Base-by-base conservation (phyloP, 257 asterid genomes). In the Phtheirospermum japonicum region DNA sequence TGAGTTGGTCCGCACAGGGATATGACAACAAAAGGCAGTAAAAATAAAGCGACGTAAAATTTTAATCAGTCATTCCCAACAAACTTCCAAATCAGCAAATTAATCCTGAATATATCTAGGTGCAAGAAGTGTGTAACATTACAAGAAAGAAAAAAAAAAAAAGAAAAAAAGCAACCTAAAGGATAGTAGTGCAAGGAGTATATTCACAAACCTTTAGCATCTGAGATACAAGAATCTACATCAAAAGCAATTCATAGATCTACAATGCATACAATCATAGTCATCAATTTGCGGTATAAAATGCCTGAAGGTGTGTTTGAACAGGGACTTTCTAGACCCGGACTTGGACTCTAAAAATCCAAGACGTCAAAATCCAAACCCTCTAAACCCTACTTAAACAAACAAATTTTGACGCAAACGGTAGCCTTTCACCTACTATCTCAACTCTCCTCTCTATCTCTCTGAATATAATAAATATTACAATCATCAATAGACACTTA, bases 161-260 rank as follows among this genome's bases (percentile, higher is more conserved):
- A n/a, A n/a, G n/a, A n/a, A 23, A 57, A 33, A 31, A 19, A 19
- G 51, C 33, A 54, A 20, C 68, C 37, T 7, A 33, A 56, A 45
- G 43, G 62, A 48, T 31, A 40, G 67, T 33, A 49, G 60, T 12
- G 37, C 49, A 66, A 31, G 36, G 17, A 33, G 28, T 3, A 23
- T 3, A 23, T 23, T 23, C 28, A 23, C 28, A 23, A 23, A 23
- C 28, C 39, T 8, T 62, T 34, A 32, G 51, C 67, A 64, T 49
- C 66, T 68, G 9, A 30, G 48, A 59, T 58, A 39, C 33, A 39
- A 37, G 17, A 10, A 68, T 66, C 63, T 62, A 31, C 39, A 48
- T 40, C 52, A n/a, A n/a, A n/a, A n/a, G 58, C 49, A 64, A 32
- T 39, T n/a, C n/a, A 58, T 52, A 49, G 11, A 6, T 36, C 42